Base-by-base conservation (phyloP, 2,329 filamentous ascomycete genomes). In the Paraphaeosphaeria sporulosa region DNA sequence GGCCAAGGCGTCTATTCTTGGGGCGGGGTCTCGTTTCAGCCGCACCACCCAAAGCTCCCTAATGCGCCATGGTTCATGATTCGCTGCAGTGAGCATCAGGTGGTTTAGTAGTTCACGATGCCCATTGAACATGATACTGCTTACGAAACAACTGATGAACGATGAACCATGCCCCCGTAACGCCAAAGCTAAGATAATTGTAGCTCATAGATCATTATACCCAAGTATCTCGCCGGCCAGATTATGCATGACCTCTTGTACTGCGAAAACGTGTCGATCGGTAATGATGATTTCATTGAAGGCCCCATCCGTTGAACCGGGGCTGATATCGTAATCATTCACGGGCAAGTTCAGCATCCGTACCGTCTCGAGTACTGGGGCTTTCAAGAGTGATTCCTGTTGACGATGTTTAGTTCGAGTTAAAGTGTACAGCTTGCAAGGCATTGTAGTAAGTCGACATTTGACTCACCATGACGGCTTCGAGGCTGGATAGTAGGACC, bases 1-100 rank as follows among this genome's bases (percentile, higher is more conserved):
- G 49, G 60, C 63, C 60, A 60, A 60, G 51, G 23, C 36, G 27
- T 27, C 66, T 68, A 69, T 66, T 66, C 58, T 67, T 65, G 55
- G 65, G 23, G 36, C 19, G 55, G 65, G 17, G 36, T 6, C 19
- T 15, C 42, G 49, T 54, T 44, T 50, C 36, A 42, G 44, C 55
- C n/a, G 21, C 55, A 57, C 17, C n/a, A 27, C 4, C 55, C 21
- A 49, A 57, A 43, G 19, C 44, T n/a, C 34, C 27, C 23, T 50
- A 44, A 30, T 38, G 43, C 21, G 3, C 23, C 3, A 30, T 19
- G 15, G 19, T 32, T 8, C 7, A 27, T 32, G 44, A 21, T 25
- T 54, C 25, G 51, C 51, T 44, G 19, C 13, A 40, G 42, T 12
- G 21, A 4, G n/a, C 19, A 23, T 44, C 19, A 44, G 40, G n/a